Evolutionary conservation across 2,329 filamentous ascomycete genomes (phyloP), one percentile per base, ranked within the genome.

Genomic region (Apiospora rasikravindrae): DNA sequence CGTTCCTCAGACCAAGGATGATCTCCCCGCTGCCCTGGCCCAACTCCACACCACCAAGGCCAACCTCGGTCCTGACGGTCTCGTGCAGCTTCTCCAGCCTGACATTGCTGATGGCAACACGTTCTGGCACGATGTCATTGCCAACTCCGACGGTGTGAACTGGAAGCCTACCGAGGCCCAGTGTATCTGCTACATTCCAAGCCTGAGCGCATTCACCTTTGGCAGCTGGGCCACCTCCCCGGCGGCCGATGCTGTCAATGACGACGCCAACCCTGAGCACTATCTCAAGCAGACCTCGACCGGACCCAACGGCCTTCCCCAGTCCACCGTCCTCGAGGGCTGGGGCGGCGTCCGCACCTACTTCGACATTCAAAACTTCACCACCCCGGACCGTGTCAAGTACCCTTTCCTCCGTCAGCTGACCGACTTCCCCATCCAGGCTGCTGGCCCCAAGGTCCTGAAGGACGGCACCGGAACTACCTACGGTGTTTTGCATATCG

Each of bases 281-380:
- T 80, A 79, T 70, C 72, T 73, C 49, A 79, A 79, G 68, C 61
- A 77, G 8, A 78, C 77, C 2, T 71, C 71, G 6, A 45, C 69
- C 24, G 73, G 70, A 5, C 19, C 73, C 3, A 69, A 69, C 2
- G 74, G 75, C 2, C 29, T 57, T 3, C 71, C 75, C 4, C 64
- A 72, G 1, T 77, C 78, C 29, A 73, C 74, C 45, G 79, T 80
- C 66, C 75, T 79, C 14, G 77, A 79, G 66, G 77, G 77, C 33
- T 79, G 77, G 77, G 76, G 77, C 61, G 80, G 81, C 69, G 78
- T 84, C 61, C 78, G 74, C 11, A 83, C 78, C 74, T 80, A 82
- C 72, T 79, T 83, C 49, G 79, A 79, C 33, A 78, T 83, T n/a
- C 81, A 81, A 10, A 78, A 78, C 74, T 77, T 78, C 67, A 75